Evolutionary conservation across 441 rosid species (phyloP).

Genomic region (Aleurites moluccanus): DNA sequence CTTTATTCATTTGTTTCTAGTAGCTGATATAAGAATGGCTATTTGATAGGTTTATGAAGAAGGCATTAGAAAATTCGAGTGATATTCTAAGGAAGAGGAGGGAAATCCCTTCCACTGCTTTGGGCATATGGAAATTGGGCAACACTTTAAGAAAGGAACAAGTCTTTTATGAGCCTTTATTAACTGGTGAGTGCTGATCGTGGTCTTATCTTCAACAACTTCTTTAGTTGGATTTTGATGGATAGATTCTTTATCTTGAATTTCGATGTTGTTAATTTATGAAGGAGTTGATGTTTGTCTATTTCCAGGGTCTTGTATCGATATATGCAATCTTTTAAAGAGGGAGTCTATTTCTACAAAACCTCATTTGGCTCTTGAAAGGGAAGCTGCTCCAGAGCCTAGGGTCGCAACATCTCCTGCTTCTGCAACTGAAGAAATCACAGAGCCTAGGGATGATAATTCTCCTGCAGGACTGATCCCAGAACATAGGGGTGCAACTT

Average conservation of each 20-base stretch:
- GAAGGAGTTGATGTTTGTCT: constrained; percentile 14
- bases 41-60: constrained; percentile 55
- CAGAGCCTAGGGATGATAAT: background rate
- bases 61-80: constrained; percentile 52
- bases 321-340: constrained; percentile 38
- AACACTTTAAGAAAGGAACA: constrained; percentile 52
- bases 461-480: constrained; percentile 12
- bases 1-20: constrained; percentile 11
- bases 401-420: constrained; percentile 8
- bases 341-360: constrained; percentile 44
- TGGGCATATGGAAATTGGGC: constrained; percentile 60
- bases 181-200: constrained; percentile 44
- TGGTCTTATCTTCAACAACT: background rate
- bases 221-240: background rate
- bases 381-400: constrained; percentile 35
- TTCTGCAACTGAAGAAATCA: constrained; percentile 20
- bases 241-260: constrained; percentile 14
- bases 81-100: constrained; percentile 55
- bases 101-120: constrained; percentile 42
- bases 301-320: constrained; percentile 55
- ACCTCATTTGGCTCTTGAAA: constrained; percentile 38
- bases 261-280: constrained; percentile 12
- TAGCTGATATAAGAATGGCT: constrained; percentile 25
- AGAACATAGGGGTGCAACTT: constrained; percentile 1
- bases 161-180: constrained; percentile 47